phyloP scores from a whole-genome alignment of 352 stramenopile species.

The Pythium phragmitis region DNA sequence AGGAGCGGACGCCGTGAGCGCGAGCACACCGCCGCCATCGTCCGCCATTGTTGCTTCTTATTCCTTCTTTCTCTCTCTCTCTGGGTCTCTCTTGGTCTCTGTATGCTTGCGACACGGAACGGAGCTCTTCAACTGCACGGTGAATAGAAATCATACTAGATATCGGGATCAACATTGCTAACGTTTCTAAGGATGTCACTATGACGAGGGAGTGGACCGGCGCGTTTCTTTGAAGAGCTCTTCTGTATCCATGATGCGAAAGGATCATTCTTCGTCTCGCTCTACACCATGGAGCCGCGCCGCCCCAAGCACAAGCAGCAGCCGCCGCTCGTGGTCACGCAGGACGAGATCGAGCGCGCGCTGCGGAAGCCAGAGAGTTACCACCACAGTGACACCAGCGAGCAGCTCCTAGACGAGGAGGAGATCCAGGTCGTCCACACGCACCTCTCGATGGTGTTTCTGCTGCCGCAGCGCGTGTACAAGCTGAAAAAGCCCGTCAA shows the following conservation, averaged over 20 bases:
- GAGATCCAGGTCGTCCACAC: conserved; percentile 53
- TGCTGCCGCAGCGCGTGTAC: conserved; percentile 58
- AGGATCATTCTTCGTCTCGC: background rate
- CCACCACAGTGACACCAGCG: conserved; percentile 11
- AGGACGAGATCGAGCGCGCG: conserved; percentile 46
- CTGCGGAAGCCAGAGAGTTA: conserved; percentile 38
- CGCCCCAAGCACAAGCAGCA: conserved; percentile 68
- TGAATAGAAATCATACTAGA: conserved; percentile 1
- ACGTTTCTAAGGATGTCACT: background rate
- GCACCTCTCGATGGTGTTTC: conserved; percentile 75
- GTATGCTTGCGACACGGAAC: conserved; percentile 13
- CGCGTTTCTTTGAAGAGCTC: conserved; percentile 7
- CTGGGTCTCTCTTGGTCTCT: conserved; percentile 3
- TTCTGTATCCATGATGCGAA: conserved; percentile 1
- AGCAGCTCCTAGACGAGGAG: background rate
- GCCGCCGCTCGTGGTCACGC: conserved; percentile 42
- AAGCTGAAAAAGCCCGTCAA: conserved; percentile 80
- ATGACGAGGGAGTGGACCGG: background rate
- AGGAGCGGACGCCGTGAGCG: background rate
- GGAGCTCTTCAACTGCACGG: conserved; percentile 20
- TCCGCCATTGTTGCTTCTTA: conserved; percentile 6
- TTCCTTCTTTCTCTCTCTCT: background rate
- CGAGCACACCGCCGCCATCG: conserved; percentile 4
- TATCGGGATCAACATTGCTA: background rate
- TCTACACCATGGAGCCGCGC: conserved; percentile 46